These are phyloP conservation scores for Agapanthus africanus DNA, from an alignment of 106 monocot species.

Conservation along the genomic window DNA sequence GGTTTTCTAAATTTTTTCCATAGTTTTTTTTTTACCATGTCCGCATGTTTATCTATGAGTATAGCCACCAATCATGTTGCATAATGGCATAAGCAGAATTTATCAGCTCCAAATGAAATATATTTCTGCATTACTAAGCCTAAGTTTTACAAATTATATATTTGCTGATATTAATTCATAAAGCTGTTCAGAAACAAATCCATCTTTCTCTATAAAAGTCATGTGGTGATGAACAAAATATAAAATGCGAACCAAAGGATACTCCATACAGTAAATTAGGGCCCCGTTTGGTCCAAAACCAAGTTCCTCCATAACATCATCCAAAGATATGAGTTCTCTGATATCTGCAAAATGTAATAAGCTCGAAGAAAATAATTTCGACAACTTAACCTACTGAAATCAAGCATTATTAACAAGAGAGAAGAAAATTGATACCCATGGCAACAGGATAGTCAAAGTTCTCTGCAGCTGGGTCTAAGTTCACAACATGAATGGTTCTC, in stretches of 20 bases:
- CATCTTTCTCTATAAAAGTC: background rate
- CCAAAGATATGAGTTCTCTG: slow-evolving; percentile 81
- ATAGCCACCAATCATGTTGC: too few species aligned
- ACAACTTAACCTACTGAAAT: background rate
- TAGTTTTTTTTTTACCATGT: too few species aligned
- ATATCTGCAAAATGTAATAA: slow-evolving; percentile 45
- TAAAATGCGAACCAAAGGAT: slow-evolving; percentile 38
- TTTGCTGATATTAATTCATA: too few species aligned
- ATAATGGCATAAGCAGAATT: too few species aligned
- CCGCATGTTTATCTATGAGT: too few species aligned
- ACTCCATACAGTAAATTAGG: slow-evolving; percentile 95
- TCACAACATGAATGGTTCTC: slow-evolving; percentile 75
- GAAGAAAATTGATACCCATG: slow-evolving; percentile 34
- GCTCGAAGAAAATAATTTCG: background rate
- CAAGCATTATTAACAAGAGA: background rate
- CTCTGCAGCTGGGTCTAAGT: slow-evolving; percentile 94
- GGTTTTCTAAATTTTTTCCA: too few species aligned
- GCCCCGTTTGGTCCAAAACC: slow-evolving; percentile 85
- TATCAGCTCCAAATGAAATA: too few species aligned
- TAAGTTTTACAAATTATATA: too few species aligned
- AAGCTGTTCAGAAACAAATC: too few species aligned
- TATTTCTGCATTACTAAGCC: too few species aligned
- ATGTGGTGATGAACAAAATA: background rate
- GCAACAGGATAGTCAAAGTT: slow-evolving; percentile 77
- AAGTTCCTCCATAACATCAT: slow-evolving; percentile 97